These are phyloP conservation scores for Vanderwaltozyma verrucispora DNA, from an alignment of 805 yeast species.

Conservation along the genomic window DNA sequence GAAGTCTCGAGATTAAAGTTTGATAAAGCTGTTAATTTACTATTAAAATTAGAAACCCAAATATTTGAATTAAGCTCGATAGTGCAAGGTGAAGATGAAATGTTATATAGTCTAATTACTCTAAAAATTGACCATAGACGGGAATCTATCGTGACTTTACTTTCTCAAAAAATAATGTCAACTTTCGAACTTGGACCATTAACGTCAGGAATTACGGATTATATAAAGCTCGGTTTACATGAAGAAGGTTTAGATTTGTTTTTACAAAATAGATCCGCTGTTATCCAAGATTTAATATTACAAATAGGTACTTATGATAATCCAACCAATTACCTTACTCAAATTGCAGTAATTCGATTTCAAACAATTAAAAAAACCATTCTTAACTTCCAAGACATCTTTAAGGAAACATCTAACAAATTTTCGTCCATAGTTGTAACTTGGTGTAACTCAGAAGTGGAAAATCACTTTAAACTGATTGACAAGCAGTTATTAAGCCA, in stretches of 20 bases:
- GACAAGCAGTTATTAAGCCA: conserved; percentile 61
- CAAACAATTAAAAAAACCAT: conserved; percentile 51
- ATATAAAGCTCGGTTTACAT: conserved; percentile 34
- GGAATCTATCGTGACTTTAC: conserved; percentile 24
- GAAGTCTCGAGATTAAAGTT: conserved; percentile 51
- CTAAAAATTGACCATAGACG: conserved; percentile 27
- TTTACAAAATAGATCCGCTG: conserved; percentile 37
- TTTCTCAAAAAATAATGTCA: conserved; percentile 28
- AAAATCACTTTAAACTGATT: conserved; percentile 46
- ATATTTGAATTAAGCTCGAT: neutral
- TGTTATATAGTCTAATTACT: conserved; percentile 26
- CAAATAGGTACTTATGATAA: conserved; percentile 38
- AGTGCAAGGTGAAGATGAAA: conserved; percentile 19
- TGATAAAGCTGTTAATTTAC: conserved; percentile 31
- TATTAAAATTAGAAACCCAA: conserved; percentile 28
- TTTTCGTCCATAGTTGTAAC: conserved; percentile 54
- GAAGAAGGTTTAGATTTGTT: conserved; percentile 41
- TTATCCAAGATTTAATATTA: conserved; percentile 38
- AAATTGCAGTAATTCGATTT: conserved; percentile 53
- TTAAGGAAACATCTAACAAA: conserved; percentile 27
- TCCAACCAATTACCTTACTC: conserved; percentile 52
- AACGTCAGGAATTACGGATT: conserved; percentile 18
- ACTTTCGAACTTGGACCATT: conserved; percentile 22
- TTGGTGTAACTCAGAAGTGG: conserved; percentile 64
- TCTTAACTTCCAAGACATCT: conserved; percentile 42